Conservation (phyloP, 805 yeast species). For the Candida morakotiae region DNA sequence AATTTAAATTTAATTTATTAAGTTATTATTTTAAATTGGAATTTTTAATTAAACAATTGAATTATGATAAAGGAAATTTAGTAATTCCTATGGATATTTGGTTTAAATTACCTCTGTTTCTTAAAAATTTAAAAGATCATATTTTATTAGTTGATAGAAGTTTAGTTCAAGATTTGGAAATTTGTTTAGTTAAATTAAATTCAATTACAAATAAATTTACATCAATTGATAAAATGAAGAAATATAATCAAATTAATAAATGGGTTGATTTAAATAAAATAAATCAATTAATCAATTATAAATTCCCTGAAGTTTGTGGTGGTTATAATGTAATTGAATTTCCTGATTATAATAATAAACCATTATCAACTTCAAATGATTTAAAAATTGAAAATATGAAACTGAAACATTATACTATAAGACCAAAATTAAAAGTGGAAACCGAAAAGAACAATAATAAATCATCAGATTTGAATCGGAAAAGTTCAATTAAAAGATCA, state of each 20-base stretch:
- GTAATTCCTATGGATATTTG: slow-evolving; percentile 44
- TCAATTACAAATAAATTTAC: slow-evolving; percentile 14
- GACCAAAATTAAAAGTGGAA: background rate
- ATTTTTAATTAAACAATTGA: background rate
- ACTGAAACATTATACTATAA: background rate
- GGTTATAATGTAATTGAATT: slow-evolving; percentile 3
- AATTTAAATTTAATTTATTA: slow-evolving; percentile 6
- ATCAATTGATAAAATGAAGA: slow-evolving; percentile 8
- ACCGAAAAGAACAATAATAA: background rate
- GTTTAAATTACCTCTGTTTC: slow-evolving; percentile 26
- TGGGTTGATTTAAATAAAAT: slow-evolving; percentile 14
- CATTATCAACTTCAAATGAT: slow-evolving; percentile 10
- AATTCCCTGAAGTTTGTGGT: slow-evolving; percentile 5
- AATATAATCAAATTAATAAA: slow-evolving; percentile 3
- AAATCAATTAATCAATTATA: slow-evolving; percentile 7
- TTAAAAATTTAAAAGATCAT: slow-evolving; percentile 15
- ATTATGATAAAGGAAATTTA: slow-evolving; percentile 20
- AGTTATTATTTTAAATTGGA: slow-evolving; percentile 5
- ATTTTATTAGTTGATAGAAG: slow-evolving; percentile 2
- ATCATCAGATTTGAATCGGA: background rate
- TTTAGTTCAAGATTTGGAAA: slow-evolving; percentile 11
- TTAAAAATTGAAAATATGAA: slow-evolving; percentile 7
- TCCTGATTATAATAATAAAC: slow-evolving; percentile 7
- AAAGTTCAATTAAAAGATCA: slow-evolving; percentile 1
- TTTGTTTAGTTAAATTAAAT: slow-evolving; percentile 18